A percentile compares a stretch with the other conserved stretches of the same genome.
Conservation (phyloP, 2,329 filamentous ascomycete species). For the Neocucurbitaria cava region DNA sequence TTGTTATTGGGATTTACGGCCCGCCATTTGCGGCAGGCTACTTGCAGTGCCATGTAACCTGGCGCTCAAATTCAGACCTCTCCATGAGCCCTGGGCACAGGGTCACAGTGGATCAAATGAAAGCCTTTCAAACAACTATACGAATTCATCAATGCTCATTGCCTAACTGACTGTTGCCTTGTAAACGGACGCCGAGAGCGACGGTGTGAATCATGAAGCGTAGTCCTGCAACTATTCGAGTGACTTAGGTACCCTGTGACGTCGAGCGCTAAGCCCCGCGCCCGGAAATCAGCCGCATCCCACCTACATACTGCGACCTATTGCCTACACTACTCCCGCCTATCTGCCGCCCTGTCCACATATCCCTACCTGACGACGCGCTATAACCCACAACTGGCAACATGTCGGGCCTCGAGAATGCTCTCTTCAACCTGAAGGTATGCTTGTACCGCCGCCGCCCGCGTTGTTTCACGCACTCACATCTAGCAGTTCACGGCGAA, state of each 20-base stretch:
- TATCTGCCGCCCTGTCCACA: slow-evolving; percentile 20
- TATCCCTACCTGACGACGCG: slow-evolving; percentile 9
- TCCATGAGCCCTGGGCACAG: neutral
- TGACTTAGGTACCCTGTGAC: slow-evolving; percentile 28
- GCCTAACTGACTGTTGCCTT: slow-evolving; percentile 4
- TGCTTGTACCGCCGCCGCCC: slow-evolving; percentile 5
- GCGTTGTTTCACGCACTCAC: slow-evolving; percentile 28
- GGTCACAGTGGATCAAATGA: neutral
- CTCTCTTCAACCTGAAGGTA: slow-evolving; percentile 68
- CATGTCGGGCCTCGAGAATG: slow-evolving; percentile 69
- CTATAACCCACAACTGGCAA: slow-evolving; percentile 15
- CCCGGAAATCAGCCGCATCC: slow-evolving; percentile 36
- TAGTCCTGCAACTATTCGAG: neutral
- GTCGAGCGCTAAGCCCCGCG: slow-evolving; percentile 34
- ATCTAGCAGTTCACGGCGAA: slow-evolving; percentile 64
- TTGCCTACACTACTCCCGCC: slow-evolving; percentile 9
- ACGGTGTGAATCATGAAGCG: neutral
- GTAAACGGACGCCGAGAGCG: slow-evolving; percentile 7
- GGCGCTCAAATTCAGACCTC: slow-evolving; percentile 7
- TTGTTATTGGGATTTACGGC: slow-evolving; percentile 12
- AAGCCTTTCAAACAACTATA: neutral
- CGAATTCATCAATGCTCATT: neutral
- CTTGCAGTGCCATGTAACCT: slow-evolving; percentile 6
- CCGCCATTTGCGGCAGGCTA: slow-evolving; percentile 3
- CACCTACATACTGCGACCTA: slow-evolving; percentile 8